Base-by-base conservation (phyloP, 768 basidiomycete genomes). In the Tubosaeta brunneosetosa region DNA sequence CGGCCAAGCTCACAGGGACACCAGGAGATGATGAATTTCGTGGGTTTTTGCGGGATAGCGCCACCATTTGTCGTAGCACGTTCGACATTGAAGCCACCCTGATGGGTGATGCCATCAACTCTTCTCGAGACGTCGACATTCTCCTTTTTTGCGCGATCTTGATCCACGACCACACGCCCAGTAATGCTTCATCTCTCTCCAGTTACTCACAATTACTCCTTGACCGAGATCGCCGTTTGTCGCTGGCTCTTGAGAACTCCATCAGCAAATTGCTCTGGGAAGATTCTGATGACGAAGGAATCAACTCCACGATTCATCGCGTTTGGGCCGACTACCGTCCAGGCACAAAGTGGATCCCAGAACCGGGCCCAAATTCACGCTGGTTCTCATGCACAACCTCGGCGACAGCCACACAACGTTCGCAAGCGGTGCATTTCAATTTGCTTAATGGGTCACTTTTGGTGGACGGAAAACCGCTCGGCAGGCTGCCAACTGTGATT, bases 41-140 rank as follows among this genome's bases (percentile, higher is more conserved):
- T 36, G 50, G 48, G 13, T 62, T 61, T 14, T 55, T 74, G 27
- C 63, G 70, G 22, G 71, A 73, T 44, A 62, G 68, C 25, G 75
- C 74, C 2, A 60, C 64, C 6, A 66, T 67, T 17, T 79, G 77
- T 55, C 66, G 77, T 14, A 60, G 63, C 25, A 66, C 58, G 0
- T 66, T 64, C 13, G 60, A 72, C 32, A 65, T 68, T 0, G 63
- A 61, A 27, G 26, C 51, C 2, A 13, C 19, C 0, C 14, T 58
- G 36, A 25, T 53, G 1, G 45, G 6, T 0, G 9, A 10, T 3
- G 38, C 69, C 6, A 53, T 73, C 14, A 13, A 16, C 14, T 57
- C 56, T 0, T 44, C 52, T 9, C 49, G 50, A 16, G 71, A 73
- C 29, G 16, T 69, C 14, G 44, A 56, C 0, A 14, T 57, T 32